Conservation (phyloP, 2,329 filamentous ascomycete species). For the Aureobasidium lini region DNA sequence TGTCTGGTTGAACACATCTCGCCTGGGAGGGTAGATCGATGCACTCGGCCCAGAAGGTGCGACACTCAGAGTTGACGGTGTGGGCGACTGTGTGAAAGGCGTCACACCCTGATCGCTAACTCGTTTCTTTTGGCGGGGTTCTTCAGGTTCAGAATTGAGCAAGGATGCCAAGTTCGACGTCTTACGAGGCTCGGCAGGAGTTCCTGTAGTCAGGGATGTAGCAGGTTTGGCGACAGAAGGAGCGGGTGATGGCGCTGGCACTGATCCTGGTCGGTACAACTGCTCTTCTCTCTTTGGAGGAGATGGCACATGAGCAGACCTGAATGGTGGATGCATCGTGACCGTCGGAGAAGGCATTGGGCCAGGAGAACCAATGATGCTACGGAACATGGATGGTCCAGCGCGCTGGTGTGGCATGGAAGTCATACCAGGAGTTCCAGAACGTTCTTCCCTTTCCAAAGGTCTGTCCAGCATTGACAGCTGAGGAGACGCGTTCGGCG, state of each 20-base stretch:
- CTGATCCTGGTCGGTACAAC: constrained; percentile 22
- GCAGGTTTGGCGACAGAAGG: constrained; percentile 18
- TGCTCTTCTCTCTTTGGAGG: constrained; percentile 25
- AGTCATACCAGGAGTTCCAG: constrained; percentile 21
- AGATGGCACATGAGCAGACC: constrained; percentile 20
- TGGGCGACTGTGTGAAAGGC: constrained; percentile 17
- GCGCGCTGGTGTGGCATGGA: constrained; percentile 15
- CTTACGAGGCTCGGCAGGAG: constrained; percentile 28
- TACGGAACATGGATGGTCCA: constrained; percentile 15
- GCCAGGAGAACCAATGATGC: constrained; percentile 16
- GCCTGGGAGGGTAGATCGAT: not conserved
- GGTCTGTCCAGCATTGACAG: constrained; percentile 21
- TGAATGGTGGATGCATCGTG: constrained; percentile 14
- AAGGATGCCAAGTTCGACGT: constrained; percentile 30
- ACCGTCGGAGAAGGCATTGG: constrained; percentile 11
- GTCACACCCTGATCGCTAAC: constrained; percentile 21
- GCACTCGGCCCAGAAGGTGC: not conserved
- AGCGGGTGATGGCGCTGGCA: constrained; percentile 18
- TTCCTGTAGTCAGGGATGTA: constrained; percentile 15
- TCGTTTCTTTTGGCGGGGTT: constrained; percentile 26
- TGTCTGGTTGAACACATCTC: constrained; percentile 15
- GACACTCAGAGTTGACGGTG: constrained; percentile 6
- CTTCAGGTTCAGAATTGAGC: constrained; percentile 28
- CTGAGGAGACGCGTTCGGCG: not conserved
- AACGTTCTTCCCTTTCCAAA: constrained; percentile 24